A percentile compares a stretch with the other conserved stretches of the same genome.
Conservation (phyloP, 768 basidiomycete species). For the Auricularia cornea region DNA sequence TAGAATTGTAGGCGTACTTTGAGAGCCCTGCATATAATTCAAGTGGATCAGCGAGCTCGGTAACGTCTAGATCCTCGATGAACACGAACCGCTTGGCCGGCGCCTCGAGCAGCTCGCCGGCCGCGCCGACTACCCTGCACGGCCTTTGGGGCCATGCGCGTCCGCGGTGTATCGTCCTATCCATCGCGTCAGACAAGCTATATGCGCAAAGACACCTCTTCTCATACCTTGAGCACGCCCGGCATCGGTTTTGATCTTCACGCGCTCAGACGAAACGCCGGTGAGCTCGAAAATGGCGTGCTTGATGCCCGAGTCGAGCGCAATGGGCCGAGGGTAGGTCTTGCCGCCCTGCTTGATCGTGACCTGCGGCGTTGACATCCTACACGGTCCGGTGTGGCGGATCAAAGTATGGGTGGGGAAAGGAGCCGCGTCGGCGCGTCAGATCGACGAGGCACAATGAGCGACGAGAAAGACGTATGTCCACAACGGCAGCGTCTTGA, state of each 20-base stretch:
- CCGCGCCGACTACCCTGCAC: conserved; percentile 87
- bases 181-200: no score
- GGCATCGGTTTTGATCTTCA: conserved; percentile 97
- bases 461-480: no score
- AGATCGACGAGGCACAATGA: no score
- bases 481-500: conserved; percentile 87
- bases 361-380: conserved; percentile 61
- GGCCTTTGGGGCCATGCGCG: conserved; percentile 77
- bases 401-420: no score
- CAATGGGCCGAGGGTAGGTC: conserved; percentile 53
- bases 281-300: conserved; percentile 71
- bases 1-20: conserved; percentile 54
- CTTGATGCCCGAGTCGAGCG: conserved; percentile 78
- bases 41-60: conserved; percentile 68
- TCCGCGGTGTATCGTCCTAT: conserved; percentile 83
- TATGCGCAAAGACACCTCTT: no score
- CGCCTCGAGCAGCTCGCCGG: conserved; percentile 82
- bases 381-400: no score
- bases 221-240: conserved; percentile 75
- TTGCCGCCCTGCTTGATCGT: conserved; percentile 89
- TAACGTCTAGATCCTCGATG: conserved; percentile 87
- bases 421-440: no score
- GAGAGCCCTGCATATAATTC: conserved; percentile 71
- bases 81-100: conserved; percentile 74
- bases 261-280: conserved; percentile 80